phyloP scores from a whole-genome alignment of 202 grass and related monocot genomes.

The Digitaria exilis region DNA sequence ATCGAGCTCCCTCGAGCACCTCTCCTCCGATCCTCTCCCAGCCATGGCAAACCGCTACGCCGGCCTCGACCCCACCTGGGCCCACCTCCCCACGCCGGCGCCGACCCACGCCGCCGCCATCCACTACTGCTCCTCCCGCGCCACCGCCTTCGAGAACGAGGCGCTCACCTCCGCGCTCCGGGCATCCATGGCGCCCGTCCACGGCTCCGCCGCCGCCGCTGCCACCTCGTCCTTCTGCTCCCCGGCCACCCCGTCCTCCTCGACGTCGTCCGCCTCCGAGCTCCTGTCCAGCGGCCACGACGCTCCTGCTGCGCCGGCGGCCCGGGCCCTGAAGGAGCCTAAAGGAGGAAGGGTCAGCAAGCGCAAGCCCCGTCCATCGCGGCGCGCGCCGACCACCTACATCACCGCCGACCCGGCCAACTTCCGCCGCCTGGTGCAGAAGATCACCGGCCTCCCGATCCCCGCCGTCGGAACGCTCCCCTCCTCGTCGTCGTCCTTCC shows the following conservation, averaged over 20 bases:
- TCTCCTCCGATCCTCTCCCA: not conserved
- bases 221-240: constrained; percentile 15
- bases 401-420: constrained; percentile 70
- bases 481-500: not conserved
- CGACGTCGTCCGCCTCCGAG: constrained; percentile 32
- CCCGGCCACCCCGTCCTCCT: constrained; percentile 45
- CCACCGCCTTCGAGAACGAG: constrained; percentile 56
- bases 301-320: not conserved
- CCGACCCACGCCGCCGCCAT: constrained; percentile 17
- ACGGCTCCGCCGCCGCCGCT: constrained; percentile 11
- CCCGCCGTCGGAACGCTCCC: not conserved
- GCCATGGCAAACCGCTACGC: constrained; percentile 58
- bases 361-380: constrained; percentile 55
- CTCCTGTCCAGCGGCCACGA: not conserved
- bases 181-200: constrained; percentile 48
- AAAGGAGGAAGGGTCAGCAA: constrained; percentile 55
- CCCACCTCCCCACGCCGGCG: constrained; percentile 31
- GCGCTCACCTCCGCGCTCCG: constrained; percentile 63
- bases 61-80: constrained; percentile 51
- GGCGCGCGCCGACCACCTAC: constrained; percentile 67
- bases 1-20: not conserved
- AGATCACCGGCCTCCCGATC: constrained; percentile 66
- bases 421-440: constrained; percentile 89
- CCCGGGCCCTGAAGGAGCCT: not conserved
- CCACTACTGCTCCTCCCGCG: not conserved